Evolutionary conservation across 768 basidiomycete genomes (phyloP).

Genomic region (Auriscalpium vulgare): DNA sequence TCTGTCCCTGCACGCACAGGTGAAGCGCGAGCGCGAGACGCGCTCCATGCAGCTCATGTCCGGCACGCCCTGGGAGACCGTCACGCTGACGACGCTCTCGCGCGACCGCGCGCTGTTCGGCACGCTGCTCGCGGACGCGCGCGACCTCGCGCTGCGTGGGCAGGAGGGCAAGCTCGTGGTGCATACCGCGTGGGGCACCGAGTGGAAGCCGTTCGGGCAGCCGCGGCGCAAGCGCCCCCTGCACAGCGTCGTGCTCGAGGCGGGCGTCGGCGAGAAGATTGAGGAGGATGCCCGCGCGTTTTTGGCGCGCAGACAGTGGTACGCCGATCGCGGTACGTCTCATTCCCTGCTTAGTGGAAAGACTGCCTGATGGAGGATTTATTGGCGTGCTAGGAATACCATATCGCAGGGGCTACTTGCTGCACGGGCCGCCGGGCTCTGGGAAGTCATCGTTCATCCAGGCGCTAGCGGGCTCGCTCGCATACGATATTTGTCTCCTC

Average conservation of each 20-base stretch:
- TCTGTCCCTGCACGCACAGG: slow-evolving; percentile 35
- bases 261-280: slow-evolving; percentile 80
- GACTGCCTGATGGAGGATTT: background rate
- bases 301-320: slow-evolving; percentile 82
- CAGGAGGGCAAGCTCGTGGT: slow-evolving; percentile 95
- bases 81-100: slow-evolving; percentile 88
- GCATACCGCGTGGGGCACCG: slow-evolving; percentile 92
- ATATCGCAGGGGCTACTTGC: slow-evolving; percentile 89
- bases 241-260: slow-evolving; percentile 79
- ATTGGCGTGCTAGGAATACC: slow-evolving; percentile 66
- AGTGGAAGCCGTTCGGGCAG: slow-evolving; percentile 94
- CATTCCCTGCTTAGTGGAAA: background rate
- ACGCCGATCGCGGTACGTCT: slow-evolving; percentile 78
- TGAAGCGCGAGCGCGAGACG: slow-evolving; percentile 71
- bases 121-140: slow-evolving; percentile 76
- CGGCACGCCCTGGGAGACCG: slow-evolving; percentile 90
- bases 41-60: slow-evolving; percentile 87
- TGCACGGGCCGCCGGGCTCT: slow-evolving; percentile 91
- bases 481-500: slow-evolving; percentile 92
- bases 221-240: slow-evolving; percentile 82
- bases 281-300: slow-evolving; percentile 77
- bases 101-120: slow-evolving; percentile 79
- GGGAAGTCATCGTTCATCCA: slow-evolving; percentile 99
- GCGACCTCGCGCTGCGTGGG: slow-evolving; percentile 74
- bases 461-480: slow-evolving; percentile 84